phyloP scores from a whole-genome alignment of 176 grass and related monocot genomes.

The Aegilops tauschii region DNA sequence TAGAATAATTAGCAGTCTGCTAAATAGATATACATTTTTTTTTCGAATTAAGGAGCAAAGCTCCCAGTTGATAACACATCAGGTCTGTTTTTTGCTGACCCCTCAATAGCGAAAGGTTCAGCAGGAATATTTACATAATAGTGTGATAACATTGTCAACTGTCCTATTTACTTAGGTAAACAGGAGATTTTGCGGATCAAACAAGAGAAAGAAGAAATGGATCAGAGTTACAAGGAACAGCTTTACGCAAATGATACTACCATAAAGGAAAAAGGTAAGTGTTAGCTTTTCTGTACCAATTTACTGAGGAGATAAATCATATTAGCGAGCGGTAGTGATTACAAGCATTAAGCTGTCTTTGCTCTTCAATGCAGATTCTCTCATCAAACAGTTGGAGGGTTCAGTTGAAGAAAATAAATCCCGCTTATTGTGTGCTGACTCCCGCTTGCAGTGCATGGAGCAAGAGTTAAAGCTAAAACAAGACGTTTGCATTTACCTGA shows the following conservation, averaged over 20 bases:
- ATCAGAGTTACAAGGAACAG: constrained; percentile 52
- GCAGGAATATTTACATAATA: not conserved
- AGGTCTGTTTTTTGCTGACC: no score
- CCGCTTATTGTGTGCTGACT: constrained; percentile 48
- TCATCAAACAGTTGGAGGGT: constrained; percentile 67
- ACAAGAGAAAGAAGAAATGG: constrained; percentile 83
- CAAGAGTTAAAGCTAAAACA: constrained; percentile 73
- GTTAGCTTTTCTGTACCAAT: constrained; percentile 30
- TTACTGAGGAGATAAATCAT: not conserved
- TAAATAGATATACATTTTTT: not conserved
- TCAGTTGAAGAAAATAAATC: constrained; percentile 56
- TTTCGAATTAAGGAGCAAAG: no score
- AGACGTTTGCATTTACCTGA: constrained; percentile 54
- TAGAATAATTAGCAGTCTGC: not conserved
- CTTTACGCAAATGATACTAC: constrained; percentile 44
- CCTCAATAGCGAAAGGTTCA: no score
- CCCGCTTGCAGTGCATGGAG: constrained; percentile 63
- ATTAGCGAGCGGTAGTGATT: not conserved
- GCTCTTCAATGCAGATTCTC: constrained; percentile 56
- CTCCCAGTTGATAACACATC: no score
- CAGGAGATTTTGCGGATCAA: constrained; percentile 63
- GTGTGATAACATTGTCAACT: not conserved
- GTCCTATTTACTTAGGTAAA: constrained; percentile 45
- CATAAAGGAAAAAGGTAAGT: constrained; percentile 74
- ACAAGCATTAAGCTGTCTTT: constrained; percentile 3